phyloP scores from a whole-genome alignment of 768 basidiomycete species.

The Fomitopsis serialis region DNA sequence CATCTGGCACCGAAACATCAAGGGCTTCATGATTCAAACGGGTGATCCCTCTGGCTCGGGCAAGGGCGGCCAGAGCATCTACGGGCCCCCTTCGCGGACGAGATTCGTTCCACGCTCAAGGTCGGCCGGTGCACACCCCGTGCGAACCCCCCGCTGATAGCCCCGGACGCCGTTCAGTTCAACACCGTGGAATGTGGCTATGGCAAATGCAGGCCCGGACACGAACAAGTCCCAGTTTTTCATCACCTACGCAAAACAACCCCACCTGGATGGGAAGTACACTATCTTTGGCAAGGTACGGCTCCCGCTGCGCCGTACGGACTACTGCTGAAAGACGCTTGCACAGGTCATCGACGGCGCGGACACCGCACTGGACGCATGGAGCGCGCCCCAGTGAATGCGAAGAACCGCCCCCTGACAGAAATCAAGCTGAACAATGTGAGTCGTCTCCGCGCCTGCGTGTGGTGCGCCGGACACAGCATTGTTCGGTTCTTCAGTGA shows the following conservation, averaged over 20 bases:
- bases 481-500: background rate
- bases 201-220: constrained; percentile 96
- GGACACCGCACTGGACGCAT: constrained; percentile 93
- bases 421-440: constrained; percentile 85
- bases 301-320: background rate
- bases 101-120: constrained; percentile 91
- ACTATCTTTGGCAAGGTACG: constrained; percentile 81
- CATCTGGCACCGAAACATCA: constrained; percentile 93
- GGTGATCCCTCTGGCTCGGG: constrained; percentile 88
- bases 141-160: background rate
- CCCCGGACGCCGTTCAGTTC: constrained; percentile 50
- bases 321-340: background rate
- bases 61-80: constrained; percentile 95
- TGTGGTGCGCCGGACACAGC: background rate
- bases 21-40: constrained; percentile 93
- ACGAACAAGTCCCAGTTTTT: constrained; percentile 93
- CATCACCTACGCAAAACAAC: constrained; percentile 86
- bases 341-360: constrained; percentile 85
- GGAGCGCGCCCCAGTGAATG: constrained; percentile 86
- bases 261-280: constrained; percentile 91
- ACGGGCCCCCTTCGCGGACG: constrained; percentile 92
- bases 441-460: constrained; percentile 21
- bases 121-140: constrained; percentile 30
- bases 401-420: constrained; percentile 81
- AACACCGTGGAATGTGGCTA: constrained; percentile 94